Evolutionary conservation across 2,329 filamentous ascomycete genomes (phyloP), one percentile per base, ranked within the genome.

Genomic region (Calonectria hawksworthii): DNA sequence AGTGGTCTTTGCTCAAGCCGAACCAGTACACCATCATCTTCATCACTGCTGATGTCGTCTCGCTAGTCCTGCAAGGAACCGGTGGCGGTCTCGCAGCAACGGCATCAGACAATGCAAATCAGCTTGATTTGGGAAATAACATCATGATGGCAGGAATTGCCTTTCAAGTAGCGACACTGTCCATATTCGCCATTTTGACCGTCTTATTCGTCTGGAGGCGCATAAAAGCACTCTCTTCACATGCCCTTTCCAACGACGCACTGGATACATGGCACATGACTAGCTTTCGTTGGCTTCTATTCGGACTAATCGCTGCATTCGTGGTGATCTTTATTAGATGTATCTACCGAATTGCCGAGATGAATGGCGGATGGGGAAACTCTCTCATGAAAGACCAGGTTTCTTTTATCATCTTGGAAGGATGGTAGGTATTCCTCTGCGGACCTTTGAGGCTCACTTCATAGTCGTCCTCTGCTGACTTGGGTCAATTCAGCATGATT

Each of bases 121-220:
- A 80, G 11, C 78, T 84, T 10, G 74, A 76, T 2, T n/a, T 66
- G 8, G 92, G 91, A n/a, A 87, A 89, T 72, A 85, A 93, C 80
- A 88, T 93, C 83, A 92, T 92, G 87, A 86, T 93, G n/a, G 90
- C 90, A 1, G 92, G 92, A 51, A 87, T 93, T 0, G 83, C 86
- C 16, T 90, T 90, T 82, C 92, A 93, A 79, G 91, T 93, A 44
- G 83, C 88, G 67, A 91, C 89, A 3, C 85, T 86, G 10, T 44
- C 80, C 65, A 88, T 92, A 76, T 92, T 90, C 79, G 83, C 84
- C 18, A 75, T 85, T 67, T 52, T 73, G 4, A 9, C 69, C 2
- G 26, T 32, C 2, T 16, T 65, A 10, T 72, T 72, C 18, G 23
- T 65, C 23, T 26, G 28, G 52, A 63, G 54, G 28, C 52, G 54